Conservation (phyloP, 331 rosid species). For the Acacia pycnantha region DNA sequence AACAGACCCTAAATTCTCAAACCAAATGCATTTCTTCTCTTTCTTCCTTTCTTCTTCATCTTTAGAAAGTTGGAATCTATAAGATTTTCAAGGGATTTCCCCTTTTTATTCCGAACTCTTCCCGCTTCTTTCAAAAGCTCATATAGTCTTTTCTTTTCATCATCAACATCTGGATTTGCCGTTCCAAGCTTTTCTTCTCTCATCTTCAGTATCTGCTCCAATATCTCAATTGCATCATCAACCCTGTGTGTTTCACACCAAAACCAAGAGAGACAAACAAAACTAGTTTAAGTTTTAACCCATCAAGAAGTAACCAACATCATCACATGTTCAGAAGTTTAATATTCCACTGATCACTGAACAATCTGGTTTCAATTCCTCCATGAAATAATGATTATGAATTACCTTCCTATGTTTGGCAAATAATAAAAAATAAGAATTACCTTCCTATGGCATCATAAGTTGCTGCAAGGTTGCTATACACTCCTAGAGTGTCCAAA, state of each 20-base stretch:
- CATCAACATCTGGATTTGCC: conserved; percentile 78
- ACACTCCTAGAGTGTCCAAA: conserved; percentile 51
- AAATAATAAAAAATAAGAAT: no score
- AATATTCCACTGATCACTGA: conserved; percentile 7
- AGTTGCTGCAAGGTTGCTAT: conserved; percentile 64
- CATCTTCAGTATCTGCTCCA: conserved; percentile 71
- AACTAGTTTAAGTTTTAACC: not conserved
- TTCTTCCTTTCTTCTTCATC: conserved; percentile 54
- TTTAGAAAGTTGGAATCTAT: conserved; percentile 50
- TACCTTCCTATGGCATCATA: conserved; percentile 45
- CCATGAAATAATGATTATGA: not conserved
- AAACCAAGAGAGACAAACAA: not conserved
- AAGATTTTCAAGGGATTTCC: conserved; percentile 71
- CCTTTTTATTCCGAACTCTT: conserved; percentile 56
- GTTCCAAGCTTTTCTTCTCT: conserved; percentile 88
- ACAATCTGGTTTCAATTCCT: not conserved
- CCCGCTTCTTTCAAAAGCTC: conserved; percentile 81
- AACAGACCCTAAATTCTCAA: conserved; percentile 23
- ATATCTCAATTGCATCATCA: conserved; percentile 74
- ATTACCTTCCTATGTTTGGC: conserved; percentile 39
- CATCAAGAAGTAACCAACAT: conserved; percentile 9
- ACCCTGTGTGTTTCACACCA: conserved; percentile 41
- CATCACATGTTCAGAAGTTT: conserved; percentile 4
- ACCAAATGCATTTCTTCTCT: conserved; percentile 50
- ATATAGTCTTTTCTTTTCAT: conserved; percentile 65